Percentiles rank a stretch among this genome's conserved stretches.
Evolutionary conservation across 257 asterid species (phyloP).

Genomic region (Jasminum sambac): DNA sequence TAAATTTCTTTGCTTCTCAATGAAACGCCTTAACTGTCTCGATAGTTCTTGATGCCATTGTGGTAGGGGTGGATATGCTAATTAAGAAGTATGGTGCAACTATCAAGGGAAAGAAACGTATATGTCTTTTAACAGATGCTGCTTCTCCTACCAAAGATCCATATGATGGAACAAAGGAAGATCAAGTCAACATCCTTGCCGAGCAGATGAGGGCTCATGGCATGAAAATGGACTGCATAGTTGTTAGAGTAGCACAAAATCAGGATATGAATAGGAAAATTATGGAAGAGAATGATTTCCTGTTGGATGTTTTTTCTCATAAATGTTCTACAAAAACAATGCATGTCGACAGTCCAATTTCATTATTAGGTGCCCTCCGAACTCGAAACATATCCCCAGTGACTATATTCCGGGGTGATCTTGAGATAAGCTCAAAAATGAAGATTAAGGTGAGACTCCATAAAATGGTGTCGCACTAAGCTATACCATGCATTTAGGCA

Average conservation of each 20-base stretch:
- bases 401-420: slow-evolving; percentile 83
- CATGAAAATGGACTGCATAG: slow-evolving; percentile 87
- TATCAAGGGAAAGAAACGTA: slow-evolving; percentile 82
- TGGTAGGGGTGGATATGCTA: slow-evolving; percentile 93
- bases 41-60: slow-evolving; percentile 94
- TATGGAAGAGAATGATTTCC: slow-evolving; percentile 81
- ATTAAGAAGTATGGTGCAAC: slow-evolving; percentile 76
- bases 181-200: slow-evolving; percentile 85
- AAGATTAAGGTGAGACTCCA: slow-evolving; percentile 73
- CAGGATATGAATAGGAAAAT: slow-evolving; percentile 37
- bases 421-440: slow-evolving; percentile 65
- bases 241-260: slow-evolving; percentile 47
- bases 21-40: slow-evolving; percentile 58
- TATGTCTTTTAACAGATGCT: slow-evolving; percentile 84
- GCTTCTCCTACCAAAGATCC: slow-evolving; percentile 74
- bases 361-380: slow-evolving; percentile 80
- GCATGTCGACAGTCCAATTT: slow-evolving; percentile 71
- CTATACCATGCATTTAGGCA: background rate
- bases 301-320: slow-evolving; percentile 55
- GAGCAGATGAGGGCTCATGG: slow-evolving; percentile 72
- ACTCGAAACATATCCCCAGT: slow-evolving; percentile 85
- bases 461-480: background rate
- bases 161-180: slow-evolving; percentile 87
- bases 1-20: slow-evolving; percentile 4
- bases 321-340: slow-evolving; percentile 63